A percentile compares a stretch with the other conserved stretches of the same genome.
Evolutionary conservation across 306 rosid genomes (phyloP).

Genomic region (Castanea mollissima): DNA sequence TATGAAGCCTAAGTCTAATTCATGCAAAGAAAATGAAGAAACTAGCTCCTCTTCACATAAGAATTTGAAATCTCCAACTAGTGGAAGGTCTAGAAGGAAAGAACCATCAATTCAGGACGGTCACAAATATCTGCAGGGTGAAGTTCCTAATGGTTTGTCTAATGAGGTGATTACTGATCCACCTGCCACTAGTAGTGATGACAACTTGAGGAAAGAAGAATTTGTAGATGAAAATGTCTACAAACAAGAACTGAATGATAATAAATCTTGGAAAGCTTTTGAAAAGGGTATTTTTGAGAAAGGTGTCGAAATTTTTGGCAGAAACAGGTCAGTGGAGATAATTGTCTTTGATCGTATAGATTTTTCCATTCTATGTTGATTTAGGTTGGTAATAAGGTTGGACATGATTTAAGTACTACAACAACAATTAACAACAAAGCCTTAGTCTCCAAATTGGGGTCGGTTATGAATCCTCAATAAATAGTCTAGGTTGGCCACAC

Average conservation of each 20-base stretch:
- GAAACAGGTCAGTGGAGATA: conserved; percentile 68
- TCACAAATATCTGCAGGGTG: conserved; percentile 44
- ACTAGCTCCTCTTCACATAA: conserved; percentile 41
- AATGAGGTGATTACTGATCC: conserved; percentile 58
- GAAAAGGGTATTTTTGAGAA: conserved; percentile 88
- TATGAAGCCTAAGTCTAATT: conserved; percentile 44
- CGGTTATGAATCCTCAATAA: too few species aligned
- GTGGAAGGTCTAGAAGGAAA: conserved; percentile 48
- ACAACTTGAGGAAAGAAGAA: conserved; percentile 69
- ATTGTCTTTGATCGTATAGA: conserved; percentile 13
- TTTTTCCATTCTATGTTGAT: conserved; percentile 11
- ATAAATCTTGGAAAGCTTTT: conserved; percentile 80
- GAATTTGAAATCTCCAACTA: conserved; percentile 33
- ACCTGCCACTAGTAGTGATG: conserved; percentile 59
- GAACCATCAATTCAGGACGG: conserved; percentile 29
- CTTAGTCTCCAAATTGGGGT: too few species aligned
- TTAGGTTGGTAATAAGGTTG: conserved; percentile 3
- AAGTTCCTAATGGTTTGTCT: conserved; percentile 49
- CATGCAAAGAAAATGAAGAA: conserved; percentile 42
- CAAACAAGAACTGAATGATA: conserved; percentile 60
- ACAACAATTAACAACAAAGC: too few species aligned
- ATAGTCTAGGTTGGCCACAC: too few species aligned
- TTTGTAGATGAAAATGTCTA: conserved; percentile 59
- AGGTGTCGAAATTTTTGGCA: conserved; percentile 90
- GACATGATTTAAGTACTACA: neutral